Base-by-base conservation (phyloP, 2,329 filamentous ascomycete genomes). In the Aspergillus vadensis region DNA sequence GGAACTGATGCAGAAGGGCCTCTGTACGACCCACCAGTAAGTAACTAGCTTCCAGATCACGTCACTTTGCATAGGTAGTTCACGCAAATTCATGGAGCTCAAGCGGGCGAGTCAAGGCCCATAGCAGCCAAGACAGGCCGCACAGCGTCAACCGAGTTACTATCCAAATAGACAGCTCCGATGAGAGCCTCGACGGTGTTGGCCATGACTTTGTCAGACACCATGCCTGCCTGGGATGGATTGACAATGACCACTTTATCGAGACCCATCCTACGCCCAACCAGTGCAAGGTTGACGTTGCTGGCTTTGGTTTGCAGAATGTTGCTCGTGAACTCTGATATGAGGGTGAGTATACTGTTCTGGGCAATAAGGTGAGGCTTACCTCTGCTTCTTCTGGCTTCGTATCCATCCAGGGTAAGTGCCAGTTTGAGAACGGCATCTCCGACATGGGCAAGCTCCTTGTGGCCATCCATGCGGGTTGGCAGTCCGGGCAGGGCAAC, bases 121-220 rank as follows among this genome's bases (percentile, higher is more conserved):
- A 70, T 25, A 0, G 19, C 7, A 4, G 17, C 32, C 50, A 66
- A 59, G 8, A 68, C 56, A 1, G 30, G 7, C 19, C 41, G 14
- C 9, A 68, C 56, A 6, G 54, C 57, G 5, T 52, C n/a, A 3
- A 59, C 49, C 4, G 32, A 9, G 65, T 32, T 38, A 2, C 64
- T 70, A 47, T 77, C 75, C 2, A 69, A 32, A 23, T 64, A 72
- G 8, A 72, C 69, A 7, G 73, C 76, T 3, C 73, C 74, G n/a
- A 76, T 41, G n/a, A 77, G 58, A 14, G 74, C 74, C 56, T 75
- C 70, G 0, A 77, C 58, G 0, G 72, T 69, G 4, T 63, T 68
- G 1, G 74, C 72, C 65, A 74, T 72, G 15, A 69, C 64, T 1
- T 55, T 60, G 0, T 50, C 23, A 1, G 69, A 68, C 5, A 70